Base-by-base conservation (phyloP, 352 stramenopile species). In the Pythium chondricola region DNA sequence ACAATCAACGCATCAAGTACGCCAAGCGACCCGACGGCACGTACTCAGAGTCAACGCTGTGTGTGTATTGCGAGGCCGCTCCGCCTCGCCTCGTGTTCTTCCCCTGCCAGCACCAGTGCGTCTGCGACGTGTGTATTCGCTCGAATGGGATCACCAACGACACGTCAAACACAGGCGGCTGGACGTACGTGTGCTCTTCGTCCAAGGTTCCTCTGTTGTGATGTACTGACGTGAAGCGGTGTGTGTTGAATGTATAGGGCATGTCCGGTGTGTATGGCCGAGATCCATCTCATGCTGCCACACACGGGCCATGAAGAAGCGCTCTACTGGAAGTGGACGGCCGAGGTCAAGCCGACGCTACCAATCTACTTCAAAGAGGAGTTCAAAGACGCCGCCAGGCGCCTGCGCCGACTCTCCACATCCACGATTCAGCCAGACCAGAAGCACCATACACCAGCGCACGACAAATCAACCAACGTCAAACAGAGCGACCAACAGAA, bases 21-120 rank as follows among this genome's bases (percentile, higher is more conserved):
- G 74, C 64, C 30, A 66, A 65, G 14, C 67, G 49, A 7, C 56
- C 61, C 4, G 65, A 83, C 42, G 65, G 72, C 22, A 60, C 58
- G 31, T 88, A 78, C 26, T 56, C 58, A 5, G 10, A 17, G 6
- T 58, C 71, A 7, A 68, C 63, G 6, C 46, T 52, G 9, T 88
- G 75, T 24, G 63, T 78, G 13, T 67, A 81, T 38, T 85, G 75
- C 45, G 56, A 66, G 31, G 48, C 49, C 14, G 22, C 57, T 2
- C 43, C 22, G 18, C 71, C 66, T 1, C 67, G 38, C 0, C 62
- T 62, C 22, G 71, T 85, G 7, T 71, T 85, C 52, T 85, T 80
- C 57, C 71, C 71, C 16, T 88, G 76, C 25, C 67, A 85, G 54
- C 76, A 88, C 61, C 69, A 74, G 53, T 83, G 71, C 47, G 69